Base-by-base conservation (phyloP, 768 basidiomycete genomes). In the Gymnopilus dilepis region DNA sequence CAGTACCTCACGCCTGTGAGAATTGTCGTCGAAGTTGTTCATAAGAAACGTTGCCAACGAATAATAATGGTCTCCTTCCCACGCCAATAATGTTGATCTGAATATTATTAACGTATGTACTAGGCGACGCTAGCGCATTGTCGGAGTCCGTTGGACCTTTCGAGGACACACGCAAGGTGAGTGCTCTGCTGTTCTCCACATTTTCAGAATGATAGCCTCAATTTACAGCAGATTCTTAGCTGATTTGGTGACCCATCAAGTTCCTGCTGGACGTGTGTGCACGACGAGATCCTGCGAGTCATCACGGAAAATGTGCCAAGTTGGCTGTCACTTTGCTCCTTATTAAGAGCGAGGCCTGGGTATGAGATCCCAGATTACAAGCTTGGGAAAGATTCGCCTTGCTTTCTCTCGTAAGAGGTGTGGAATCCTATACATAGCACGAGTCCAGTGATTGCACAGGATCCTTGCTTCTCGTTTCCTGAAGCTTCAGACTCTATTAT, bases 241-340 rank as follows among this genome's bases (percentile, higher is more conserved):
- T 40, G 12, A 22, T 28, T 40, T 54, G 52, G 17, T 54, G 40
- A 21, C 19, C 26, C 24, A 38, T 37, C 30, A 26, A 54, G 37
- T 40, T 24, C 37, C 37, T 54, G 52, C 33, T 38, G 38, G 52
- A 38, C 22, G n/a, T 26, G 52, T 54, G 34, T 54, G 38, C 40
- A 54, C 17, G 34, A 37, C 34, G 22, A 22, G 38, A 54, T 38
- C n/a, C 52, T 54, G 34, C 37, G 22, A 40, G 26, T 37, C 24
- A 54, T 54, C 52, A 54, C 52, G 52, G 52, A 54, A 50, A 54
- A 54, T 40, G 40, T 54, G 52, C 52, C 52, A 54, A 53, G 33
- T 30, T 38, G 19, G 22, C 52, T 40, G 52, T 40, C 52, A 54
- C 37, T 54, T 37, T 26, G 31, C 34, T 54, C 52, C 52, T 37